phyloP scores from a whole-genome alignment of 1,284 basidiomycete species.

The Dichomitus squalens region DNA sequence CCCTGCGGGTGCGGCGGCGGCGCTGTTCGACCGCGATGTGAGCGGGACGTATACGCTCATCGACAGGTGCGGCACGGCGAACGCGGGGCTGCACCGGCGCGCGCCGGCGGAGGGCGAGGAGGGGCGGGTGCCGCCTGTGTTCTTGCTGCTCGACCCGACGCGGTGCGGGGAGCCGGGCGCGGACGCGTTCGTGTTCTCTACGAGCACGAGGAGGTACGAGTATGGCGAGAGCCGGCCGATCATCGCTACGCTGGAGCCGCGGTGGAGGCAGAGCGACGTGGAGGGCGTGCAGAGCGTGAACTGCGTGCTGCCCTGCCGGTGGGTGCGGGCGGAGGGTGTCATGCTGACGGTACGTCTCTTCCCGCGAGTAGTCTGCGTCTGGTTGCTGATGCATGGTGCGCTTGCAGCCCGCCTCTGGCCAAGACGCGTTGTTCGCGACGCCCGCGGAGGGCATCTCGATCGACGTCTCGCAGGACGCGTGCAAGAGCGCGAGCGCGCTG shows the following conservation, averaged over 20 bases:
- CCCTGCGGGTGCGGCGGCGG: constrained; percentile 44
- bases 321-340: constrained; percentile 53
- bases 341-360: constrained; percentile 51
- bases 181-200: constrained; percentile 86
- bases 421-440: constrained; percentile 67
- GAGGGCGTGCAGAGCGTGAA: constrained; percentile 50
- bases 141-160: constrained; percentile 85
- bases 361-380: neutral
- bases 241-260: constrained; percentile 67
- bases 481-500: constrained; percentile 74
- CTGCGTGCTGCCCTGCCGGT: constrained; percentile 65
- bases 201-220: constrained; percentile 75
- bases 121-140: constrained; percentile 60
- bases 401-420: constrained; percentile 51
- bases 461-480: constrained; percentile 59
- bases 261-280: constrained; percentile 74
- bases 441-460: constrained; percentile 61
- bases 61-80: constrained; percentile 89
- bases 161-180: constrained; percentile 71
- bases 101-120: constrained; percentile 43
- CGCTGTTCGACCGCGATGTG: constrained; percentile 77
- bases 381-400: constrained; percentile 3
- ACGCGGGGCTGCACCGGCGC: constrained; percentile 82
- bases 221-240: constrained; percentile 80
- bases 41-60: constrained; percentile 80